phyloP scores from a whole-genome alignment of 805 yeast species.

The Yamadazyma laniorum region DNA sequence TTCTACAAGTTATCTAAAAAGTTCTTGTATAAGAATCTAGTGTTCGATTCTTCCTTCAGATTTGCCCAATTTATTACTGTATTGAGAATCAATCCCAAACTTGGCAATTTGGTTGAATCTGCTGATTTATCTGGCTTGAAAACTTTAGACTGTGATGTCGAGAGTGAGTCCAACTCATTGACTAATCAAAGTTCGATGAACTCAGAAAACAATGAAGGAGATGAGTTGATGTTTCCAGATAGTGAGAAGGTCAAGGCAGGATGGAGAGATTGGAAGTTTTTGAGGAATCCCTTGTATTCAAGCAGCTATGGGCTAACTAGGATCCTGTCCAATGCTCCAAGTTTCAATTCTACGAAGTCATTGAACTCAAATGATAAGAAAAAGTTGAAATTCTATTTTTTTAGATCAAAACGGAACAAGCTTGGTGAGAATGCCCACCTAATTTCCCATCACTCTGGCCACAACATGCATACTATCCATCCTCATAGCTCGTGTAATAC shows the following conservation, averaged over 20 bases:
- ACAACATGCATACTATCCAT: not conserved
- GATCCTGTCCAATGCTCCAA: constrained; percentile 14
- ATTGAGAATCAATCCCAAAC: constrained; percentile 51
- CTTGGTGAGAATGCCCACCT: not conserved
- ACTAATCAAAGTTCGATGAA: constrained; percentile 2
- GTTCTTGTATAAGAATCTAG: constrained; percentile 52
- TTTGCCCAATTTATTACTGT: constrained; percentile 77
- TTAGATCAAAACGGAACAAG: constrained; percentile 12
- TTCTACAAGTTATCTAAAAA: constrained; percentile 54
- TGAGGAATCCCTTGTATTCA: constrained; percentile 65
- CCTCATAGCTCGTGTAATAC: not conserved
- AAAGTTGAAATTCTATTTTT: constrained; percentile 7
- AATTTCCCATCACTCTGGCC: not conserved
- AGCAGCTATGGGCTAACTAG: constrained; percentile 17
- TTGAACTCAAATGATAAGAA: constrained; percentile 9
- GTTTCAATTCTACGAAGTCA: constrained; percentile 14
- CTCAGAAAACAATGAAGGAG: constrained; percentile 3
- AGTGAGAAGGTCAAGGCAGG: constrained; percentile 56
- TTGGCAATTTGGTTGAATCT: constrained; percentile 54
- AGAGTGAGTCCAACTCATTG: not conserved
- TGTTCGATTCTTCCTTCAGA: constrained; percentile 68
- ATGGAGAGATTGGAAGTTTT: constrained; percentile 90
- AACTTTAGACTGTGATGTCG: constrained; percentile 30
- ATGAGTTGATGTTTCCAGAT: constrained; percentile 7
- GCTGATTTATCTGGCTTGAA: constrained; percentile 56